phyloP scores from a whole-genome alignment of 176 grass and related monocot genomes.

The Canna indica region DNA sequence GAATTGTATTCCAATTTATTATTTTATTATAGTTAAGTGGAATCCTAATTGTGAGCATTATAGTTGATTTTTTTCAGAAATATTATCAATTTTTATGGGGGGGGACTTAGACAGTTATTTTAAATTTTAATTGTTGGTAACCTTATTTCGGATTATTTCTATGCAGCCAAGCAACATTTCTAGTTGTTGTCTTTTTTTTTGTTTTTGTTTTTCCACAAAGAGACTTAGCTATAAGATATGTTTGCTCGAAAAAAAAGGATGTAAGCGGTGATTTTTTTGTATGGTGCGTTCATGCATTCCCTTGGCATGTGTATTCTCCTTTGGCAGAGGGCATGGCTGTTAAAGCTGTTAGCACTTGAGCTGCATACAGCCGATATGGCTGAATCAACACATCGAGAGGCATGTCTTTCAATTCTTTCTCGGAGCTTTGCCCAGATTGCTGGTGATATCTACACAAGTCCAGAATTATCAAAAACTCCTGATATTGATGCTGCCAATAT shows the following conservation, averaged over 20 bases:
- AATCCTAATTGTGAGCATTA: no score
- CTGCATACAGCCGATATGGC: constrained; percentile 82
- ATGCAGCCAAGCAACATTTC: no score
- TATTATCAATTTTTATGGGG: no score
- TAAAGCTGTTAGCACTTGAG: constrained; percentile 84
- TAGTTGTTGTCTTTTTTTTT: no score
- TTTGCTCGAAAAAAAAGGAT: background rate
- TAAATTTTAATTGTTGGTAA: no score
- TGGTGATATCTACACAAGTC: constrained; percentile 24
- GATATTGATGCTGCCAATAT: constrained; percentile 15
- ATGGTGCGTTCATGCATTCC: background rate
- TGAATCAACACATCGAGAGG: constrained; percentile 55
- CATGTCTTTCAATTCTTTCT: constrained; percentile 68
- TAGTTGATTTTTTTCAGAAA: no score
- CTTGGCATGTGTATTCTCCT: constrained; percentile 21
- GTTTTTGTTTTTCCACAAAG: no score
- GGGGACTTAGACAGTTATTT: no score
- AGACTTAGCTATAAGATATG: no score
- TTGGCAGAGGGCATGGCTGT: constrained; percentile 85
- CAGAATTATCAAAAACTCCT: constrained; percentile 28
- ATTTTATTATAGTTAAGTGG: no score
- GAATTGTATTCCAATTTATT: no score
- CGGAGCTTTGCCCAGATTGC: constrained; percentile 40
- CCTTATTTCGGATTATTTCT: no score
- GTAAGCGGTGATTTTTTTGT: background rate